Conservation (phyloP, 2,329 filamentous ascomycete species). For the Akanthomyces muscarius region DNA sequence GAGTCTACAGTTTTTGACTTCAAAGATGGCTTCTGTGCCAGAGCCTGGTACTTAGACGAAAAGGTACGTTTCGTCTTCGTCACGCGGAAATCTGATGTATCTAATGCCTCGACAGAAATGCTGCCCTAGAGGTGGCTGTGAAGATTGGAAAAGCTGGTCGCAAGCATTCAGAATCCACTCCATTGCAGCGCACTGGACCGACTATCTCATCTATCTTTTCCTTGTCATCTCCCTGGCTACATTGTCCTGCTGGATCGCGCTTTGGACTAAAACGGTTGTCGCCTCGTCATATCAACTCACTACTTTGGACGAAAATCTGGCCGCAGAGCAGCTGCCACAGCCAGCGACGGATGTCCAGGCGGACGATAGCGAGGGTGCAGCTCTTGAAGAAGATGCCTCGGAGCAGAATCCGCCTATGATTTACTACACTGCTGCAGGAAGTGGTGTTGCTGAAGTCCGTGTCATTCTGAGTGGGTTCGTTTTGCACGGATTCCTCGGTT, state of each 20-base stretch:
- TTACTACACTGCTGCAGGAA: conserved; percentile 94
- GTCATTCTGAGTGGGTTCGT: conserved; percentile 98
- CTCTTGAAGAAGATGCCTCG: conserved; percentile 34
- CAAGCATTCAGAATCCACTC: conserved; percentile 43
- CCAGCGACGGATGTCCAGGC: conserved; percentile 37
- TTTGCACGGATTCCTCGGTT: conserved; percentile 87
- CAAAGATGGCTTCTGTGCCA: conserved; percentile 81
- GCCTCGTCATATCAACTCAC: conserved; percentile 82
- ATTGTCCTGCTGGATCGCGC: conserved; percentile 71
- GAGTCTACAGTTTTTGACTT: conserved; percentile 83
- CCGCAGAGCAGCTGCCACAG: conserved; percentile 51
- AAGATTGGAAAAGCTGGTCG: conserved; percentile 55
- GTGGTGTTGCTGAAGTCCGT: conserved; percentile 93
- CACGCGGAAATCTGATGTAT: conserved; percentile 11
- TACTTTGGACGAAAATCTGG: conserved; percentile 90
- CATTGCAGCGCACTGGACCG: conserved; percentile 57
- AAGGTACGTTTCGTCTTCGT: conserved; percentile 43
- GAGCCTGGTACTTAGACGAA: conserved; percentile 68
- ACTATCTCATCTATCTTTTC: conserved; percentile 71
- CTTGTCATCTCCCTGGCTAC: conserved; percentile 67
- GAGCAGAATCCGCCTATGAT: conserved; percentile 64
- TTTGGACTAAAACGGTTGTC: conserved; percentile 90
- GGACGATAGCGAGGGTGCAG: conserved; percentile 44
- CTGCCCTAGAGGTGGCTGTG: conserved; percentile 53
- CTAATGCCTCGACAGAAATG: conserved; percentile 37